Evolutionary conservation across 1,284 basidiomycete species (phyloP), one percentile per base, ranked within the genome.

Genomic region (Grifola frondosa): DNA sequence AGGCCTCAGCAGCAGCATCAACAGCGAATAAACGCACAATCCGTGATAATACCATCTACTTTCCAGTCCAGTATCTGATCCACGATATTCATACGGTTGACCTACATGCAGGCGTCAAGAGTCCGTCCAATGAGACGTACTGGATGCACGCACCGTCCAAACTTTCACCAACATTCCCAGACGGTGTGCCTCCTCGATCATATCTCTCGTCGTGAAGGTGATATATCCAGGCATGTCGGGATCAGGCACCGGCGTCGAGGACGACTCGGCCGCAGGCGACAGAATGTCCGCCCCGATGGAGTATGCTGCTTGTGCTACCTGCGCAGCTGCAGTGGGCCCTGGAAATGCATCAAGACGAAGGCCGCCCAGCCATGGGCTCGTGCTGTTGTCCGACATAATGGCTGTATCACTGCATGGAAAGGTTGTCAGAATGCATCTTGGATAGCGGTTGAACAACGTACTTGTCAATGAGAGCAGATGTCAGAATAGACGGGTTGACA

Each of bases 21-120:
- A 21, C 19, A 26, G 43, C 20, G n/a, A 10, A 12, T 10, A 26
- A 16, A 62, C 67, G 17, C 50, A 73, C 69, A 85, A 53, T 88
- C 84, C 1, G 83, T 78, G 51, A 88, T 86, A 37, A 88, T 76
- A 0, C 87, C 88, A 59, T 90, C 86, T 0, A 80, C 80, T 13
- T 77, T 77, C 67, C 74, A 74, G 8, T 70, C 67, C 33, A 82
- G 48, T 32, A 91, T 59, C 50, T 81, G 71, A 16, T 83, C 78
- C 5, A 77, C 74, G 22, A 80, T 68, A 52, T 78, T 81, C 44
- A 87, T 63, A 16, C 71, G 65, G 54, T 87, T 78, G 42, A 81
- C 71, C 81, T 83, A 25, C 16, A 43, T 16, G 26, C 20, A 19
- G 19, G 7, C 16, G 40, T 30, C 42, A 30, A 26, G 29, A 23